A percentile compares a stretch with the other conserved stretches of the same genome.
phyloP scores from a whole-genome alignment of 2,329 filamentous ascomycete genomes.

The Fusarium papillatum region DNA sequence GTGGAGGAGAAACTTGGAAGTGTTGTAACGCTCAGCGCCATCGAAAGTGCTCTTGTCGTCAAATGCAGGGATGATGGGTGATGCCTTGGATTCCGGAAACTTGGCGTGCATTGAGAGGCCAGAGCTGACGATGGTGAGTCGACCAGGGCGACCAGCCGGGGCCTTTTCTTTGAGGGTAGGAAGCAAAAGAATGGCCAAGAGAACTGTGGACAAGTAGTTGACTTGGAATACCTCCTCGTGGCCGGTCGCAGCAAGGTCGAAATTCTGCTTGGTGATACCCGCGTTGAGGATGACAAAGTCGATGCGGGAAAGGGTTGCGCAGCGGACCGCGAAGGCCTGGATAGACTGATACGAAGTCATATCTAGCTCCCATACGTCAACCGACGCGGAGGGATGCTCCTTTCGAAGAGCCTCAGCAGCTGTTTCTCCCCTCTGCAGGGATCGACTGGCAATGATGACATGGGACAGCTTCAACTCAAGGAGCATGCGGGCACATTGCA shows the following conservation, averaged over 20 bases:
- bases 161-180: constrained; percentile 31
- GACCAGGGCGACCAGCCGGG: constrained; percentile 14
- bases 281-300: constrained; percentile 21
- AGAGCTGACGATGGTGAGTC: constrained; percentile 45
- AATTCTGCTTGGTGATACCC: constrained; percentile 10
- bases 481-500: constrained; percentile 57
- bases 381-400: neutral
- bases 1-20: constrained; percentile 46
- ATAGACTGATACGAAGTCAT: constrained; percentile 16
- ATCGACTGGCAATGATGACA: constrained; percentile 61
- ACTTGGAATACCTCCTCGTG: constrained; percentile 41
- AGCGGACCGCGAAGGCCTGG: constrained; percentile 1
- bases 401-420: constrained; percentile 40
- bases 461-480: constrained; percentile 51
- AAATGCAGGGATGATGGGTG: constrained; percentile 37
- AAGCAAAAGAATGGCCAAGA: constrained; percentile 30
- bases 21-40: constrained; percentile 35
- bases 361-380: constrained; percentile 15
- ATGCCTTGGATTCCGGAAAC: constrained; percentile 32
- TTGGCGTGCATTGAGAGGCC: constrained; percentile 36
- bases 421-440: constrained; percentile 47
- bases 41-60: constrained; percentile 38
- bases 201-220: constrained; percentile 39
- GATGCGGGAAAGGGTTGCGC: neutral
- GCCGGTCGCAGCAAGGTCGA: constrained; percentile 13